Evolutionary conservation across 257 asterid genomes (phyloP).

Genomic region (Scutellaria barbata): DNA sequence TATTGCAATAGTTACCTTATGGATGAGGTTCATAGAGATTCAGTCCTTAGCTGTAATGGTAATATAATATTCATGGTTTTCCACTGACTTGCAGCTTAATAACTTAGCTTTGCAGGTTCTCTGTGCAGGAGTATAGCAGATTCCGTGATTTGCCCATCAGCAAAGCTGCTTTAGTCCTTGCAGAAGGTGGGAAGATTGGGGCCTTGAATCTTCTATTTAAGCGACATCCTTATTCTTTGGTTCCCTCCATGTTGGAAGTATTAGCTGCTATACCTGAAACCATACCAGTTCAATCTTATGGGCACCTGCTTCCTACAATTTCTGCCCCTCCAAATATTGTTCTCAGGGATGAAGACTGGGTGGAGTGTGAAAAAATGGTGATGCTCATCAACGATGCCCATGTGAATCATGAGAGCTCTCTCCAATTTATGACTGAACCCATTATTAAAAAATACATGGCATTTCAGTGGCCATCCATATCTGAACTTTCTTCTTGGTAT

Average conservation of each 20-base stretch:
- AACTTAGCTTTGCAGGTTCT: slow-evolving; percentile 87
- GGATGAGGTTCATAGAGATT: slow-evolving; percentile 29
- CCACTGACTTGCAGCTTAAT: slow-evolving; percentile 67
- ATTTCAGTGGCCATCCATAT: slow-evolving; percentile 80
- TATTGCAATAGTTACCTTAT: slow-evolving; percentile 12
- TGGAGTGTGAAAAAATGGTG: slow-evolving; percentile 78
- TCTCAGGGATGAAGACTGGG: slow-evolving; percentile 94
- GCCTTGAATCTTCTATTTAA: slow-evolving; percentile 91
- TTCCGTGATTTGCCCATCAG: slow-evolving; percentile 72
- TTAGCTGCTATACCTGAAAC: slow-evolving; percentile 98
- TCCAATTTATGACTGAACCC: slow-evolving; percentile 79
- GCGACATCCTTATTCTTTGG: slow-evolving; percentile 86
- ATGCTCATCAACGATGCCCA: slow-evolving; percentile 51
- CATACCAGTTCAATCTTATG: slow-evolving; percentile 84
- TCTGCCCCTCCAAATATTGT: slow-evolving; percentile 68
- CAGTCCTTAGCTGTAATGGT: slow-evolving; percentile 31
- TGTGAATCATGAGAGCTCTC: slow-evolving; percentile 47
- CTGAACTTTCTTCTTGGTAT: slow-evolving; percentile 89
- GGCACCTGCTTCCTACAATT: slow-evolving; percentile 88
- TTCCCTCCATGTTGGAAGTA: slow-evolving; percentile 79
- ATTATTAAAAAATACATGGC: slow-evolving; percentile 60
- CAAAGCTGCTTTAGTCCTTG: slow-evolving; percentile 75
- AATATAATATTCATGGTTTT: slow-evolving; percentile 40
- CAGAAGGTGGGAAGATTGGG: slow-evolving; percentile 94
- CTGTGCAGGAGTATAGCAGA: slow-evolving; percentile 79